Evolutionary conservation across 108 stramenopile species (phyloP), one percentile per base, ranked within the genome.

Genomic region (Cylindrotheca fusiformis): DNA sequence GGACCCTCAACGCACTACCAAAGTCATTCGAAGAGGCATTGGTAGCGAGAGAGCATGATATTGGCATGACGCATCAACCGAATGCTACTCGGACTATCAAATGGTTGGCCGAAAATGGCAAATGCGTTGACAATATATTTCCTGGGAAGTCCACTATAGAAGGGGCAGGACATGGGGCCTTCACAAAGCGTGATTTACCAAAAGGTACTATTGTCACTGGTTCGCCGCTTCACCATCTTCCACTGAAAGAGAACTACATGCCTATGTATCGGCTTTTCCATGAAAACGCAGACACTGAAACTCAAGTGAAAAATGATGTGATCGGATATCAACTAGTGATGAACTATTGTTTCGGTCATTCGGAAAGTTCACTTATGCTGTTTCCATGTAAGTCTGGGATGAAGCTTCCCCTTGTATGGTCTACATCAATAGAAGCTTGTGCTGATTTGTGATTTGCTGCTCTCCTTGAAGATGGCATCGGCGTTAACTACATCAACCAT

Each of bases 281-380:
- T 32, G 26, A 69, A 63, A 25, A 28, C 0, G 14, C 67, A 67
- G 49, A 5, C 12, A 47, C 53, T 73, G 46, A 27, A 19, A 65
- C 8, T 18, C 14, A 3, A 14, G 17, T 12, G 3, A 54, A 68
- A 6, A 5, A 23, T 0, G 65, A 79, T 17, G 24, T 76, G 8
- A 12, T 65, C 4, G 75, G 67, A 18, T 45, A 65, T 23, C 84
- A 90, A 59, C 52, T 90, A 10, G 49, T 83, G 23, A 33, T 75
- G 22, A 90, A 90, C 55, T 90, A 90, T 57, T 67, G 72, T 47
- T 79, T 74, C 24, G 85, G 80, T 12, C 89, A 92, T 65, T 73
- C 78, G 6, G 72, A 92, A 48, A 85, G 81, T n/a, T 66, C 52
- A 36, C 50, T 87, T 28, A 52, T 92, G 10, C 70, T 91, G 47